Evolutionary conservation across 1,284 basidiomycete species (phyloP), one percentile per base, ranked within the genome.

Genomic region (Cryptococcus maquisensis): DNA sequence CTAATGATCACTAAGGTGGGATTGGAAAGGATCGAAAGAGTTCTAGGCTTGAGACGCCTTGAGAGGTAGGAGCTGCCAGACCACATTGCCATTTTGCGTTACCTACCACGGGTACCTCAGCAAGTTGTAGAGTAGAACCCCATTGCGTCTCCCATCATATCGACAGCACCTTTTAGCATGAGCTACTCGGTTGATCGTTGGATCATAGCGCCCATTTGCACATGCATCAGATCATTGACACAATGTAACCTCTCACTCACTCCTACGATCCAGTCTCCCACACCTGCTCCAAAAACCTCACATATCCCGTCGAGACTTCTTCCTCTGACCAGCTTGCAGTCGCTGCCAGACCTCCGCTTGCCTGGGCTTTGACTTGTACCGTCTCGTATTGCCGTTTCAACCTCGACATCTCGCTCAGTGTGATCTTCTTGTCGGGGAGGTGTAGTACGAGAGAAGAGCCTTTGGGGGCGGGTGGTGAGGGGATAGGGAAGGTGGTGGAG

Each of bases 361-460:
- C 87, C 58, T 91, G 86, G n/a, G 88, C 88, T 64, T 89, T 90
- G 67, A 87, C 89, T 72, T 94, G 90, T 38, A 88, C 81, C 1
- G 82, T 83, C 36, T 94, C 86, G 68, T 93, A 96, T 68, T 93
- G 90, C 45, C 92, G 81, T 71, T 94, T 95, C 48, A 87, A 78
- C 24, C 92, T 80, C 70, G 93, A 90, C 51, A 95, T 78, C 75
- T 93, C 90, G 0, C 88, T 85, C 20, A 94, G 79, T 18, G 90
- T 89, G 23, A 93, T 68, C 48, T 79, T 80, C 15, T 87, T 85
- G 20, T 81, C 66, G 37, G 44, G 60, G 24, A 37, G 52, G 21
- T 51, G 59, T 9, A 54, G 54, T 13, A 59, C 23, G 6, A 59
- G 41, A 1, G 43, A 24, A 4, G 38, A 43, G 10, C 42, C 15